Conservation (phyloP, 108 stramenopile species). For the Fistulifera pelliculosa region DNA sequence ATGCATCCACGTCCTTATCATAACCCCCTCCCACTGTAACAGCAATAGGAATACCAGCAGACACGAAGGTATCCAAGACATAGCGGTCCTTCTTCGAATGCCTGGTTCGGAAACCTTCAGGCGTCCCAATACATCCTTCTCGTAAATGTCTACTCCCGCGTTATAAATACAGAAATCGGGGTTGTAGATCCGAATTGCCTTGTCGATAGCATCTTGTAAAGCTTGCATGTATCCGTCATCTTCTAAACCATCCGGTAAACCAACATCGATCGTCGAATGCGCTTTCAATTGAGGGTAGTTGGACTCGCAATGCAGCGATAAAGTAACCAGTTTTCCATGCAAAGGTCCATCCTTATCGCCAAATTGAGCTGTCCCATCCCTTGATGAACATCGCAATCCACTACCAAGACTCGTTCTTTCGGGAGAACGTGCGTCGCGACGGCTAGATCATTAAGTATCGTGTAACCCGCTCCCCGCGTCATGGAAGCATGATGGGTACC, state of each 20-base stretch:
- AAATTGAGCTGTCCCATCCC: slow-evolving; percentile 58
- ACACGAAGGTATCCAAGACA: slow-evolving; percentile 47
- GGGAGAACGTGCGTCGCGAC: slow-evolving; percentile 49
- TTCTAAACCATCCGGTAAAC: slow-evolving; percentile 33
- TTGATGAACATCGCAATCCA: slow-evolving; percentile 86
- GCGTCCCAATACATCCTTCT: slow-evolving; percentile 56
- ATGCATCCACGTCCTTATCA: slow-evolving; percentile 38
- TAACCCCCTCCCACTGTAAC: slow-evolving; percentile 77
- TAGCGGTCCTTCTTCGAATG: slow-evolving; percentile 49
- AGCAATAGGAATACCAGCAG: slow-evolving; percentile 47
- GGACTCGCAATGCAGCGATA: slow-evolving; percentile 58
- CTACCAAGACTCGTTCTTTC: slow-evolving; percentile 53
- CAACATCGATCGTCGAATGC: slow-evolving; percentile 54
- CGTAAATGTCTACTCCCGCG: slow-evolving; percentile 73
- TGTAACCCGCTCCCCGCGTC: slow-evolving; percentile 58
- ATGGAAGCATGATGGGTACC: slow-evolving; percentile 77
- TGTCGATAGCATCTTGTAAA: slow-evolving; percentile 28
- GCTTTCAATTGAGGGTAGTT: slow-evolving; percentile 68
- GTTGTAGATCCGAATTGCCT: slow-evolving; percentile 32
- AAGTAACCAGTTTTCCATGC: slow-evolving; percentile 36
- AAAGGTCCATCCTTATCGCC: slow-evolving; percentile 13
- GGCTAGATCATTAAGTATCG: slow-evolving; percentile 73
- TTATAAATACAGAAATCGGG: slow-evolving; percentile 77
- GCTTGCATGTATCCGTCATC: slow-evolving; percentile 51
- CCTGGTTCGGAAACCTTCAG: slow-evolving; percentile 50